phyloP scores from a whole-genome alignment of 1,139 yeast genomes.

The Yamadazyma songkhlaensis region DNA sequence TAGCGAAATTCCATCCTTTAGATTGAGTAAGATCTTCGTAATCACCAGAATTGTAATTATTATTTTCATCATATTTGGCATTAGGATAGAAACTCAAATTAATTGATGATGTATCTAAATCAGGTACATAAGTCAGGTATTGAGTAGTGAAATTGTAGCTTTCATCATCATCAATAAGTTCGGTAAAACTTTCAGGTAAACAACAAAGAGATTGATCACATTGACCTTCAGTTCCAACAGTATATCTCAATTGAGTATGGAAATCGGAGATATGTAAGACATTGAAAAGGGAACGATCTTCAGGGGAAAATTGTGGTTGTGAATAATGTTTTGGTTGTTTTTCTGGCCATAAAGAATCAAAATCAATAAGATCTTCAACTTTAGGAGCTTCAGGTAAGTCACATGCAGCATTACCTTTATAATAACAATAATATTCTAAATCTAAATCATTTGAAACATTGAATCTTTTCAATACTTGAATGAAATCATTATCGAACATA shows the following conservation, averaged over 20 bases:
- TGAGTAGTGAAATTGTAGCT: slow-evolving; percentile 32
- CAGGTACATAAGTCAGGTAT: slow-evolving; percentile 18
- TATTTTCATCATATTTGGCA: slow-evolving; percentile 34
- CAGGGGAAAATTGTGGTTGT: slow-evolving; percentile 19
- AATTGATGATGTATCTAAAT: slow-evolving; percentile 10
- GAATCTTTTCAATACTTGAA: slow-evolving; percentile 32
- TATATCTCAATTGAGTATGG: slow-evolving; percentile 57
- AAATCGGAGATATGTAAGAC: slow-evolving; percentile 66
- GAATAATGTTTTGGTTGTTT: slow-evolving; percentile 21
- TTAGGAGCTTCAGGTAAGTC: slow-evolving; percentile 28
- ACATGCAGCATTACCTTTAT: slow-evolving; percentile 22
- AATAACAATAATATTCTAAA: slow-evolving; percentile 33
- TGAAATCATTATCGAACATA: slow-evolving; percentile 39
- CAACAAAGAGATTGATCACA: slow-evolving; percentile 54
- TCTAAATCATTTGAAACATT: slow-evolving; percentile 35
- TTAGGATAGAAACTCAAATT: slow-evolving; percentile 27
- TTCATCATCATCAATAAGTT: slow-evolving; percentile 19
- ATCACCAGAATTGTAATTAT: slow-evolving; percentile 35
- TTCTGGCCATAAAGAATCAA: slow-evolving; percentile 31
- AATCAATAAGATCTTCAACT: slow-evolving; percentile 21
- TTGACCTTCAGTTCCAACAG: slow-evolving; percentile 60
- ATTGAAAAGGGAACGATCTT: slow-evolving; percentile 37
- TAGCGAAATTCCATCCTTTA: slow-evolving; percentile 38
- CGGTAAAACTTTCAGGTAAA: slow-evolving; percentile 34
- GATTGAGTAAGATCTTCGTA: slow-evolving; percentile 33